Percentiles rank a stretch among this genome's conserved stretches.
Evolutionary conservation across 768 basidiomycete genomes (phyloP).

Genomic region (Saitozyma podzolica): DNA sequence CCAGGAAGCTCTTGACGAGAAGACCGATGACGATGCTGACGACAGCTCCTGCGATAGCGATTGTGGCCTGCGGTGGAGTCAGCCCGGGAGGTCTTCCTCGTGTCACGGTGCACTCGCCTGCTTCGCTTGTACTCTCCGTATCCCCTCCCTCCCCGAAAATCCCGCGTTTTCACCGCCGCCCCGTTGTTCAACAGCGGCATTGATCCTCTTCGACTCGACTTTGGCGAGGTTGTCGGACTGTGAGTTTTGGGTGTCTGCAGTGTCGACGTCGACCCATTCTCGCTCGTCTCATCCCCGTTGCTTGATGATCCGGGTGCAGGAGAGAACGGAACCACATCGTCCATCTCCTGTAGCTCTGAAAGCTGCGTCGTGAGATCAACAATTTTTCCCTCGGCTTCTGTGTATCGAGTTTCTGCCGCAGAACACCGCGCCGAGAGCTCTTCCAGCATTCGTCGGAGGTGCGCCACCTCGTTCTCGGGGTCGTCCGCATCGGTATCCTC

Average conservation of each 20-base stretch:
- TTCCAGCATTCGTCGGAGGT: conserved; percentile 56
- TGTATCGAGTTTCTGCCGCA: conserved; percentile 57
- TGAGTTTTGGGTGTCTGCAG: conserved; percentile 25
- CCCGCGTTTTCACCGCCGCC: not conserved
- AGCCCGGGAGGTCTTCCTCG: not conserved
- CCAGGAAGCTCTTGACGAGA: conserved; percentile 45
- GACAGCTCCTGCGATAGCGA: conserved; percentile 87
- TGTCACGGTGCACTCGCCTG: conserved; percentile 18
- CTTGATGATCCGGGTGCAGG: conserved; percentile 5
- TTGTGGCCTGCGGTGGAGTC: conserved; percentile 57
- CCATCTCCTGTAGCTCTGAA: conserved; percentile 59
- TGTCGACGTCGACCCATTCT: conserved; percentile 21
- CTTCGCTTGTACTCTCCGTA: conserved; percentile 37
- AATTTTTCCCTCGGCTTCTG: conserved; percentile 84
- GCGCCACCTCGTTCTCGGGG: conserved; percentile 61
- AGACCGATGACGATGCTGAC: conserved; percentile 53
- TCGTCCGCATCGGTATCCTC: no score
- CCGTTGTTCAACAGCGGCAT: conserved; percentile 20
- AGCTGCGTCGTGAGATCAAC: conserved; percentile 90
- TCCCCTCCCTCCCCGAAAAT: conserved; percentile 49
- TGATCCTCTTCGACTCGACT: conserved; percentile 17
- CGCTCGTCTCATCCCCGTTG: conserved; percentile 22
- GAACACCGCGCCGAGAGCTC: conserved; percentile 26
- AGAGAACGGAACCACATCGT: conserved; percentile 20
- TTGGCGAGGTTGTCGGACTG: conserved; percentile 20